Base-by-base conservation (phyloP, 2,329 filamentous ascomycete species). In the Nakataea oryzae region DNA sequence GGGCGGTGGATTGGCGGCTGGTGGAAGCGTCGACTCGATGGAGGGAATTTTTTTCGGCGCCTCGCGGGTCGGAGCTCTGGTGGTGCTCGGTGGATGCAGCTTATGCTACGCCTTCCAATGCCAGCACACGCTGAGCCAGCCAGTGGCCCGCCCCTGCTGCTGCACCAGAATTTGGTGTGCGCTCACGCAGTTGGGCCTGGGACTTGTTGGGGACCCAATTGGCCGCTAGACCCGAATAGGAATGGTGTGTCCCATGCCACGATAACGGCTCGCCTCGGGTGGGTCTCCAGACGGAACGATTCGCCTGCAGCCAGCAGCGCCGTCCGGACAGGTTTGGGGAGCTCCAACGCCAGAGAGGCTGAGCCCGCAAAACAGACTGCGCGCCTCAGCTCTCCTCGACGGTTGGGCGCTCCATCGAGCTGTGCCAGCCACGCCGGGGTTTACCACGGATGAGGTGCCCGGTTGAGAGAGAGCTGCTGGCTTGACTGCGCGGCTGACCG, bases 21-120 rank as follows among this genome's bases (percentile, higher is more conserved):
- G 14, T 60, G 27, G 26, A 47, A 54, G 58, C 41, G 47, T 50
- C 29, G 24, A 30, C 55, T 50, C 57, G 41, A 24, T 30, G 34
- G 26, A 54, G 58, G 58, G 27, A 54, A 54, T 60, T 60, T 60
- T 60, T 60, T 60, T 59, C 34, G 34, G 34, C 21, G 24, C 24
- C 58, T 59, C 58, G 58, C 58, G 58, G 54, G 58, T 60, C 32
- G 58, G 58, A 60, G 58, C 58, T 60, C 34, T 50, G 58, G 55
- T 41, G 41, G 17, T 50, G n/a, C n/a, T n/a, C n/a, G n/a, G n/a
- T n/a, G n/a, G 34, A 28, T 60, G 58, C 34, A 60, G 58, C 58
- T 60, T 41, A n/a, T n/a, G n/a, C n/a, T n/a, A n/a, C n/a, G 41
- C 17, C 41, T 50, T 50, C 41, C 41, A 50, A 50, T 50, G 41